phyloP scores from a whole-genome alignment of 2,329 filamentous ascomycete genomes.

The Diaporthe australafricana region DNA sequence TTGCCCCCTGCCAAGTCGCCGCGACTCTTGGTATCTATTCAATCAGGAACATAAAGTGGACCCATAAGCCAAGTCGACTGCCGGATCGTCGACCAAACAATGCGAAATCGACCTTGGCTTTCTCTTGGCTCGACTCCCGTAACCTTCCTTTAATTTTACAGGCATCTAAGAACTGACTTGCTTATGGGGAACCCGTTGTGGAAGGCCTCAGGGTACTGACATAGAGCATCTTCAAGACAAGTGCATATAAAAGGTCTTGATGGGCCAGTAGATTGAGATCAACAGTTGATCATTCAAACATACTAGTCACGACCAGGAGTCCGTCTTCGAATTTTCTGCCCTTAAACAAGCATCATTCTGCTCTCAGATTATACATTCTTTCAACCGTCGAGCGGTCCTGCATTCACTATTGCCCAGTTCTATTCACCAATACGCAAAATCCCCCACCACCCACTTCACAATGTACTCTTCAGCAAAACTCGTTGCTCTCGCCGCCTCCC shows the following conservation, averaged over 20 bases:
- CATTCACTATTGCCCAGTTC: background rate
- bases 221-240: background rate
- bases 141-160: slow-evolving; percentile 25
- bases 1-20: slow-evolving; percentile 23
- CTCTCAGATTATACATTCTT: slow-evolving; percentile 3
- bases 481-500: slow-evolving; percentile 32
- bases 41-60: slow-evolving; percentile 25
- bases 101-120: slow-evolving; percentile 16
- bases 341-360: background rate
- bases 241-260: background rate
- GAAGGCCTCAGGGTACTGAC: background rate
- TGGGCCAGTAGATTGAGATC: background rate
- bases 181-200: no score
- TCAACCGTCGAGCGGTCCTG: slow-evolving; percentile 16
- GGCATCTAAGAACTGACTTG: slow-evolving; percentile 4
- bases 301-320: slow-evolving; percentile 10
- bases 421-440: background rate
- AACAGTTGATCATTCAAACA: background rate
- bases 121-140: slow-evolving; percentile 18
- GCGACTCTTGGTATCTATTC: slow-evolving; percentile 15
- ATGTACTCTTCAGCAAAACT: slow-evolving; percentile 3
- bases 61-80: background rate
- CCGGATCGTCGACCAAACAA: background rate
- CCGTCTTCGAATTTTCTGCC: background rate
- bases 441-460: background rate